Base-by-base conservation (phyloP, 2,329 filamentous ascomycete species). In the Lachnellula hyalina region DNA sequence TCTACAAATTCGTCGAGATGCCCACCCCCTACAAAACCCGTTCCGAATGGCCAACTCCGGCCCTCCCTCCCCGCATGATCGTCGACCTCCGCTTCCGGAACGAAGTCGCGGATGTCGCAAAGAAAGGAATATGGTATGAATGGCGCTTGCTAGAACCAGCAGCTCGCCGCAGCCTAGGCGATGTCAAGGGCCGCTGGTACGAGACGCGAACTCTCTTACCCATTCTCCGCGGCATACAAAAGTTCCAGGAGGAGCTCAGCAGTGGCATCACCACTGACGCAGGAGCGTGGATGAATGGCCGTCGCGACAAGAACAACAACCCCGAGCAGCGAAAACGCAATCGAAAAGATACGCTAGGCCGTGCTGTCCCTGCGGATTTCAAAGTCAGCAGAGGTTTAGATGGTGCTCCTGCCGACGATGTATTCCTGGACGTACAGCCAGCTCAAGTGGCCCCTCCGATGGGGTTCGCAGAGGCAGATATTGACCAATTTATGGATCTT, bases 111-210 rank as follows among this genome's bases (percentile, higher is more conserved):
- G 74, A 73, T 35, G 49, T 55, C 14, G 67, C 65, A 9, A 61
- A 59, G 15, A 63, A 61, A 14, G 58, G 61, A 3, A 58, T 55
- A 12, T 68, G 61, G 57, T 66, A 64, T 49, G 67, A 69, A 52
- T 70, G 68, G 68, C 54, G 58, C 21, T 51, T 69, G 4, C 51
- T 68, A 4, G 66, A 70, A 44, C 61, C 64, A 32, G 55, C 58
- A 34, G 67, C 64, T 14, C 58, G 72, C 2, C 63, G 63, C 17
- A 51, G 55, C 11, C 65, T 82, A 7, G 64, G 72, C 15, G 76
- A 81, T 41, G 68, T 83, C 61, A 82, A 81, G 63, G 81, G 81
- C 7, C 74, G 81, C 9, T 84, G 81, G 81, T 84, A 84, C 65
- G 81, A 84, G 65, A 77, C 77, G 2, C 74, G 72, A 42, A 66